These are phyloP conservation scores for Nosema bombycis DNA, from an alignment of 371 early-diverging fungal species.

Conservation along the genomic window DNA sequence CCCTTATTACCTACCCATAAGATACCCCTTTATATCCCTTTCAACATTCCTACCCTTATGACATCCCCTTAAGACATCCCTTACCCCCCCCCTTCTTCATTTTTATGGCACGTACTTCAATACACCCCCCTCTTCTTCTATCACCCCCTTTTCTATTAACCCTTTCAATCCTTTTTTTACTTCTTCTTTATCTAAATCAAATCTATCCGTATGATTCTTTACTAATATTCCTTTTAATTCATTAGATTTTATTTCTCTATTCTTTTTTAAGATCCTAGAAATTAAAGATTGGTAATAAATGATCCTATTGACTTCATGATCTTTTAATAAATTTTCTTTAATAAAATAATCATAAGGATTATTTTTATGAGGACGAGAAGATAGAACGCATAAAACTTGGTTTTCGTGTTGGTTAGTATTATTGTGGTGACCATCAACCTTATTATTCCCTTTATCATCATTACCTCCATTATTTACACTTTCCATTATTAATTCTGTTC, in stretches of 20 bases:
- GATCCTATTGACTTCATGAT: slow-evolving; percentile 28
- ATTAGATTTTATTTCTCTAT: slow-evolving; percentile 13
- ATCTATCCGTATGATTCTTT: slow-evolving; percentile 2
- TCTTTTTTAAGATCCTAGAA: slow-evolving; percentile 28
- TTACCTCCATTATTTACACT: background rate
- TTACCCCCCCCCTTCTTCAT: no score
- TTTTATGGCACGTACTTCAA: no score
- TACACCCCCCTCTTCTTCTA: slow-evolving; percentile 24
- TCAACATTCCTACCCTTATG: no score
- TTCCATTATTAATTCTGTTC: background rate
- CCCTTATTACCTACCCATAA: no score
- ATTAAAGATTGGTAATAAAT: slow-evolving; percentile 31
- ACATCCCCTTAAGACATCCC: no score
- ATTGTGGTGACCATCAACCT: background rate
- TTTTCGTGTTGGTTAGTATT: background rate
- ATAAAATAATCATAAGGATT: slow-evolving; percentile 18
- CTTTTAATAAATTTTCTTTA: slow-evolving; percentile 5
- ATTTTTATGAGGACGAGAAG: background rate
- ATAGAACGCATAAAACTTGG: no score
- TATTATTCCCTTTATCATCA: background rate
- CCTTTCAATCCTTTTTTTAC: slow-evolving; percentile 9
- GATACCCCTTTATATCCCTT: no score
- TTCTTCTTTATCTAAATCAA: slow-evolving; percentile 5
- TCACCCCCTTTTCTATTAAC: slow-evolving; percentile 43
- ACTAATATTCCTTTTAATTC: slow-evolving; percentile 12